phyloP scores from a whole-genome alignment of 129 eudicot genomes.

The Sambucus nigra region DNA sequence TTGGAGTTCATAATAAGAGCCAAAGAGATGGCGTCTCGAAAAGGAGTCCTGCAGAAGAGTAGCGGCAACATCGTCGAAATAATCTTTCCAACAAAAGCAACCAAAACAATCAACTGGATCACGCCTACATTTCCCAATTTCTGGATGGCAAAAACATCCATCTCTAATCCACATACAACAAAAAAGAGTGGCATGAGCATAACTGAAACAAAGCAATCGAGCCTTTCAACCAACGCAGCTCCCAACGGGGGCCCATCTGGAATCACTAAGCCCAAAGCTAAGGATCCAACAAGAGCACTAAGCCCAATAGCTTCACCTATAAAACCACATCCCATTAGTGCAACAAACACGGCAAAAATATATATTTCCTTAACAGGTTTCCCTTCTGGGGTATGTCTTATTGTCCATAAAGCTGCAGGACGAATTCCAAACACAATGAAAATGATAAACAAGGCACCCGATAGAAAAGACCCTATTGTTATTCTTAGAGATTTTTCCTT shows the following conservation, averaged over 20 bases:
- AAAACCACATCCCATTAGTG: constrained; percentile 23
- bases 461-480: constrained; percentile 18
- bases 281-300: constrained; percentile 18
- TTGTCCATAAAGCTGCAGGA: constrained; percentile 38
- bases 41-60: constrained; percentile 27
- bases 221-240: constrained; percentile 35
- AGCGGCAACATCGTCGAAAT: constrained; percentile 33
- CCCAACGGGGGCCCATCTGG: constrained; percentile 62
- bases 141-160: constrained; percentile 20
- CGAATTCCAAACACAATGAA: constrained; percentile 25
- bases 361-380: constrained; percentile 32
- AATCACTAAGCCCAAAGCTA: constrained; percentile 31
- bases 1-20: constrained; percentile 42
- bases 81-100: constrained; percentile 33
- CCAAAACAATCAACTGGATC: constrained; percentile 22
- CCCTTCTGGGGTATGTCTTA: constrained; percentile 30
- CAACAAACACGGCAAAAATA: constrained; percentile 15
- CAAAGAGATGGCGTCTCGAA: constrained; percentile 40
- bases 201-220: constrained; percentile 35
- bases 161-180: constrained; percentile 17
- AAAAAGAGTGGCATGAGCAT: constrained; percentile 41
- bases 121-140: constrained; percentile 19
- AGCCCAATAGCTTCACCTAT: constrained; percentile 35
- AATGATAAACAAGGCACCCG: constrained; percentile 8
- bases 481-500: constrained; percentile 6